Conservation (phyloP, 257 asterid species). For the Misopates orontium region DNA sequence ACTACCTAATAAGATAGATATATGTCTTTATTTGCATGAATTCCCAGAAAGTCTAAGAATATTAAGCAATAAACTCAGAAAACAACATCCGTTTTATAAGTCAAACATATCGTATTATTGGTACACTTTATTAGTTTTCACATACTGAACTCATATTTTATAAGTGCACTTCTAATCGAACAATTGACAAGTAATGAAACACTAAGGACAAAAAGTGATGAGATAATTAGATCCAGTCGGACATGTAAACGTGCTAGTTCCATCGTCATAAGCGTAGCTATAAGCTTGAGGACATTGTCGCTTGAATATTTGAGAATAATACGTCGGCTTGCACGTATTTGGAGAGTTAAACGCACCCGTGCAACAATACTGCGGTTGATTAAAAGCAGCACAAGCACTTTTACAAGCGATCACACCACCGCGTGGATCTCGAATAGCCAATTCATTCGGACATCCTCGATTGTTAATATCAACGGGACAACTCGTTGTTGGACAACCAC, state of each 20-base stretch:
- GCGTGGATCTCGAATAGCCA: conserved; percentile 23
- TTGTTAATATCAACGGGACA: conserved; percentile 41
- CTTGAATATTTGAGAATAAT: conserved; percentile 41
- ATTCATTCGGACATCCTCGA: conserved; percentile 31
- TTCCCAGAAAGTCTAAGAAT: no score
- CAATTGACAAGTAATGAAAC: no score
- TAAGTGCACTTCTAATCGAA: no score
- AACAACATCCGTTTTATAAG: no score
- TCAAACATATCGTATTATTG: no score
- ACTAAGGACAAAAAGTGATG: conserved; percentile 48
- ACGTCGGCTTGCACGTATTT: conserved; percentile 39
- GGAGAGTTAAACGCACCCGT: conserved; percentile 33
- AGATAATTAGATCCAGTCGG: conserved; percentile 35
- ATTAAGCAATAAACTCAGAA: no score
- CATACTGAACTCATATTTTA: no score
- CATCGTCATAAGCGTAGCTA: conserved; percentile 62
- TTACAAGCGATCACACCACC: conserved; percentile 46
- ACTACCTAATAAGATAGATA: no score
- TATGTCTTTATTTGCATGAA: no score
- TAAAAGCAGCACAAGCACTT: conserved; percentile 48
- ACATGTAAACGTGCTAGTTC: conserved; percentile 47
- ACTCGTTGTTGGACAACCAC: conserved; percentile 17
- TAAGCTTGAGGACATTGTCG: conserved; percentile 53
- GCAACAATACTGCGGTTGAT: no score
- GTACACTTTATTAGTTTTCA: no score